A percentile compares a stretch with the other conserved stretches of the same genome.
These are phyloP conservation scores for Fusarium nematophilum DNA, from an alignment of 2,329 filamentous ascomycete genomes.

Conservation along the genomic window DNA sequence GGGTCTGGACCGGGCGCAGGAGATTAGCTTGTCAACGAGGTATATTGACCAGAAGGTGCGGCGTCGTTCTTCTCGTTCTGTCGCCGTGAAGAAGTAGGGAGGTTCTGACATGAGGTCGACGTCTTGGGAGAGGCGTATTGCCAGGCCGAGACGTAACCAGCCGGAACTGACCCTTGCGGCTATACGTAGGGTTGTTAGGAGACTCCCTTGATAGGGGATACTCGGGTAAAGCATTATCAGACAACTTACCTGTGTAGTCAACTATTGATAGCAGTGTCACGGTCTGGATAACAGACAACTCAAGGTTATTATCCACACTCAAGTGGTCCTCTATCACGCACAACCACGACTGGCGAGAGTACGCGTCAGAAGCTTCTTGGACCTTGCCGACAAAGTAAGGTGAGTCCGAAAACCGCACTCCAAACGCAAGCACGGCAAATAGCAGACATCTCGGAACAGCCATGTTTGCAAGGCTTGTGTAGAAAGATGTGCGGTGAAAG, in stretches of 20 bases:
- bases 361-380: slow-evolving; percentile 15
- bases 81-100: slow-evolving; percentile 19
- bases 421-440: no score
- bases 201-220: no score
- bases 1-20: slow-evolving; percentile 49
- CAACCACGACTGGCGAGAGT: slow-evolving; percentile 23
- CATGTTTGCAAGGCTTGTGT: background rate
- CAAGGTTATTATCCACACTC: slow-evolving; percentile 15
- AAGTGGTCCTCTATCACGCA: slow-evolving; percentile 26
- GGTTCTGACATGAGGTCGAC: slow-evolving; percentile 49
- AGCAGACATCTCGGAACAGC: no score
- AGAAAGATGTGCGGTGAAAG: slow-evolving; percentile 18
- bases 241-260: no score
- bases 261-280: no score
- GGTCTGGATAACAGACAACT: slow-evolving; percentile 48
- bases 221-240: no score
- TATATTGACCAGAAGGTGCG: slow-evolving; percentile 54
- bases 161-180: slow-evolving; percentile 36
- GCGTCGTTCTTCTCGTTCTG: no score
- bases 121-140: slow-evolving; percentile 50
- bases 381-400: slow-evolving; percentile 5
- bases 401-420: slow-evolving; percentile 11
- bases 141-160: slow-evolving; percentile 51
- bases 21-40: slow-evolving; percentile 51
- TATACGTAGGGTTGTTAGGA: no score